A percentile compares a stretch with the other conserved stretches of the same genome.
phyloP scores from a whole-genome alignment of 495 filamentous ascomycete species.

The Penicillium paradoxum region DNA sequence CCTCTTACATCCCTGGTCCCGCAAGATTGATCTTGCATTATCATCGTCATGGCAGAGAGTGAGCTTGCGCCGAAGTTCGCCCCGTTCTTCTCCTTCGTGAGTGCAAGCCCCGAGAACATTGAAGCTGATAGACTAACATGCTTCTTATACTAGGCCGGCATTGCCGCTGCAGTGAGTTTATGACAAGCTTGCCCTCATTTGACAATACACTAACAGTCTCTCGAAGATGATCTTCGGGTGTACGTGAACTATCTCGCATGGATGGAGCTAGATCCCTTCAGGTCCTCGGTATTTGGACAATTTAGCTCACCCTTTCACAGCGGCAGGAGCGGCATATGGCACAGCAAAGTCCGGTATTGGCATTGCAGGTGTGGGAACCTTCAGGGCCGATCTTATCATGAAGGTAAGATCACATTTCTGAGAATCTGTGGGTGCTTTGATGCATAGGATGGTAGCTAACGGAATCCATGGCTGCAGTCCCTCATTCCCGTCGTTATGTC shows the following conservation, averaged over 20 bases:
- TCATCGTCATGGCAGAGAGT: constrained; percentile 57
- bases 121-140: constrained; percentile 31
- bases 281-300: constrained; percentile 7
- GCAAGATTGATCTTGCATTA: background rate
- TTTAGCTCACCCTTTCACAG: constrained; percentile 44
- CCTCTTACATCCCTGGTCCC: background rate
- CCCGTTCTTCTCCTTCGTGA: constrained; percentile 96
- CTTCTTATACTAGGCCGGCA: constrained; percentile 59
- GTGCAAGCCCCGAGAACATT: constrained; percentile 21
- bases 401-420: constrained; percentile 54
- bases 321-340: constrained; percentile 90
- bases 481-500: constrained; percentile 98
- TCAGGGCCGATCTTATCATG: constrained; percentile 95
- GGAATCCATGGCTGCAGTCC: constrained; percentile 48
- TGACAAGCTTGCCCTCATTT: constrained; percentile 13
- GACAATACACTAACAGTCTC: constrained; percentile 20
- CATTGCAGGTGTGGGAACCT: constrained; percentile 90
- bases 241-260: constrained; percentile 42
- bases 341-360: constrained; percentile 97
- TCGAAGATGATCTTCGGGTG: constrained; percentile 80
- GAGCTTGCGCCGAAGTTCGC: constrained; percentile 82
- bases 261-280: constrained; percentile 9
- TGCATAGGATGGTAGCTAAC: constrained; percentile 12
- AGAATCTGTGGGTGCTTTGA: background rate
- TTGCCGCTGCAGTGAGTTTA: constrained; percentile 84